Base-by-base conservation (phyloP, 2,329 filamentous ascomycete genomes). In the Chaetomium globosum region DNA sequence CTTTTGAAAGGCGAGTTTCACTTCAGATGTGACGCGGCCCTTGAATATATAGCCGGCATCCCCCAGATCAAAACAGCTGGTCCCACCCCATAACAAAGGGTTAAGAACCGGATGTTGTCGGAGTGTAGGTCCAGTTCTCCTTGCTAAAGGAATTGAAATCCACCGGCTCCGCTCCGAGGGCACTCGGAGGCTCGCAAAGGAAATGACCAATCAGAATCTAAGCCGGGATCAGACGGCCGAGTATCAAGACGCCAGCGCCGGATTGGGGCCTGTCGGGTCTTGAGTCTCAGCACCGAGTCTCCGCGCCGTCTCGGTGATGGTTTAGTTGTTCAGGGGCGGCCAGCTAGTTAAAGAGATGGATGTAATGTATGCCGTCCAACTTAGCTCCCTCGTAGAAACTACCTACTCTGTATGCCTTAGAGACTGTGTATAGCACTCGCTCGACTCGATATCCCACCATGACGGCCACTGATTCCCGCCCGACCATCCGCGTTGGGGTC, bases 401-500 rank as follows among this genome's bases (percentile, higher is more conserved):
- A 30, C 19, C 4, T 26, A n/a, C n/a, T 9, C 30, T 30, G 6
- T 3, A 55, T 36, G 8, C 33, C 33, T 36, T 12, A 12, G 33
- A 36, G 33, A 36, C 9, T 10, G 9, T 16, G 26, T 19, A 21
- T n/a, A 58, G 39, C 9, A 31, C n/a, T 31, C 21, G 5, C 16
- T 46, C 19, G 16, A 28, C 13, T 12, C n/a, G 21, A 36, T 13
- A 23, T 39, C 4, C 13, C 56, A 66, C 36, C 53, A 67, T 67
- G 65, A 31, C 54, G 2, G 36, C 43, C 31, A 63, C 51, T 28
- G 31, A 48, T 6, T 31, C 60, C 61, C 62, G 63, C 49, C 68
- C 72, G n/a, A 70, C 65, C 2, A 69, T 85, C 65, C 77, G 73
- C 51, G 77, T 85, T 57, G 83, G 83, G 26, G 81, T 86, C 63